These are phyloP conservation scores for Fusarium sarcochroum DNA, from an alignment of 2,329 filamentous ascomycete genomes.

Conservation along the genomic window DNA sequence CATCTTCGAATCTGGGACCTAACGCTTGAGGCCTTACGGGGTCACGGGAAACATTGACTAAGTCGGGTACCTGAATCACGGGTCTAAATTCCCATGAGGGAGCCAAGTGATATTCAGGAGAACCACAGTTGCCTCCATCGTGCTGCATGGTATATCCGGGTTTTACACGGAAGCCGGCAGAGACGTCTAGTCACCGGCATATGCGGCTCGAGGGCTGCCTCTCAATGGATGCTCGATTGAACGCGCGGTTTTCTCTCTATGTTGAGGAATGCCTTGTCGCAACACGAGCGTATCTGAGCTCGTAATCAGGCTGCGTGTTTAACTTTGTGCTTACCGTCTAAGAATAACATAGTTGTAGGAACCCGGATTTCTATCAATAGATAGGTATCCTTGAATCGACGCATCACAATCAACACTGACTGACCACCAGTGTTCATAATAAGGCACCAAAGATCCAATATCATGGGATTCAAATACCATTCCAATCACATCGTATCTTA, in stretches of 20 bases:
- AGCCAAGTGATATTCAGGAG: conserved; percentile 32
- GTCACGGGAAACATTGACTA: neutral
- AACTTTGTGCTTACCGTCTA: conserved; percentile 7
- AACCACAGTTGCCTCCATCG: conserved; percentile 20
- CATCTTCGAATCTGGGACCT: conserved; percentile 12
- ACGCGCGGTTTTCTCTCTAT: conserved; percentile 18
- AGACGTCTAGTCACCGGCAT: conserved; percentile 16
- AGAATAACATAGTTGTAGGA: neutral
- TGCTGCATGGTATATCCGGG: conserved; percentile 22
- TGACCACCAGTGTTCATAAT: neutral
- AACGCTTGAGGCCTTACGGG: conserved; percentile 20
- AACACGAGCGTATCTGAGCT: conserved; percentile 7
- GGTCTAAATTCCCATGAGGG: conserved; percentile 32
- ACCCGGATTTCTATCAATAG: no score
- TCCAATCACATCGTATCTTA: neutral
- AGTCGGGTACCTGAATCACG: conserved; percentile 13
- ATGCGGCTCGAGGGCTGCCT: conserved; percentile 25
- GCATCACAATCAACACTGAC: no score
- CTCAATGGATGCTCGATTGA: neutral
- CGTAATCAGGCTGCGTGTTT: conserved; percentile 12
- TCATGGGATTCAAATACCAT: neutral
- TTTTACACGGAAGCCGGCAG: conserved; percentile 13
- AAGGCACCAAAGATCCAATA: neutral
- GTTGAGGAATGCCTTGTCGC: conserved; percentile 2
- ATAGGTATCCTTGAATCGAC: no score